These are phyloP conservation scores for Lyophyllum semitale DNA, from an alignment of 768 basidiomycete species.

Conservation along the genomic window DNA sequence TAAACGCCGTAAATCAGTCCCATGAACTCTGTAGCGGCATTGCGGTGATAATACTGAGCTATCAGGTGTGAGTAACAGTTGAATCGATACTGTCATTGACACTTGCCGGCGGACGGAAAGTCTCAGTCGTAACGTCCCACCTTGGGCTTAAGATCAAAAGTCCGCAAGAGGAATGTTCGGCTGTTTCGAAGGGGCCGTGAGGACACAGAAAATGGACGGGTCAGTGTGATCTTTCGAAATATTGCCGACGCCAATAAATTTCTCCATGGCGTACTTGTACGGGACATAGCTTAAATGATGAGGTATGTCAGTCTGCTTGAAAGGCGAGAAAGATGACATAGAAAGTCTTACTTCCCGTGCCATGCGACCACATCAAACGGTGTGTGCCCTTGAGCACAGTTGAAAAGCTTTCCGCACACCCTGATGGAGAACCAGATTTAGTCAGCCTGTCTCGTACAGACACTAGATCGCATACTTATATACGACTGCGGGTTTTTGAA, in stretches of 20 bases:
- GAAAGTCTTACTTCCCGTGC: conserved; percentile 60
- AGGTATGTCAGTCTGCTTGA: neutral
- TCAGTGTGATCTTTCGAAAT: conserved; percentile 72
- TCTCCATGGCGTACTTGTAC: conserved; percentile 67
- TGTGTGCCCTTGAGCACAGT: conserved; percentile 60
- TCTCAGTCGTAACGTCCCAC: conserved; percentile 62
- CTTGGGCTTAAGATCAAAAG: conserved; percentile 65
- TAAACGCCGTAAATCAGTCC: conserved; percentile 65
- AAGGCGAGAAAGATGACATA: neutral
- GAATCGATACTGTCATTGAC: too few relatives aligned
- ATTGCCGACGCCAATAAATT: conserved; percentile 63
- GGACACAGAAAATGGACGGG: conserved; percentile 68
- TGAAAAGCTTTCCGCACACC: conserved; percentile 55
- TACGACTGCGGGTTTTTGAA: conserved; percentile 32
- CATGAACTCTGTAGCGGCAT: conserved; percentile 64
- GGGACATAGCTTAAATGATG: conserved; percentile 53
- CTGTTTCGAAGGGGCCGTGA: conserved; percentile 65
- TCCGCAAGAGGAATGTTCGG: conserved; percentile 60
- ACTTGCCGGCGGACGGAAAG: conserved; percentile 62
- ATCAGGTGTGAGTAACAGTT: neutral
- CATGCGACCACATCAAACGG: conserved; percentile 76
- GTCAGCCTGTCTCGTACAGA: neutral
- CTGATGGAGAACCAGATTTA: conserved; percentile 25
- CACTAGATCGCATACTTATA: conserved; percentile 42
- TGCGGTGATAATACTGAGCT: conserved; percentile 62